Evolutionary conservation across 495 filamentous ascomycete genomes (phyloP).

Genomic region (Xylona heveae): DNA sequence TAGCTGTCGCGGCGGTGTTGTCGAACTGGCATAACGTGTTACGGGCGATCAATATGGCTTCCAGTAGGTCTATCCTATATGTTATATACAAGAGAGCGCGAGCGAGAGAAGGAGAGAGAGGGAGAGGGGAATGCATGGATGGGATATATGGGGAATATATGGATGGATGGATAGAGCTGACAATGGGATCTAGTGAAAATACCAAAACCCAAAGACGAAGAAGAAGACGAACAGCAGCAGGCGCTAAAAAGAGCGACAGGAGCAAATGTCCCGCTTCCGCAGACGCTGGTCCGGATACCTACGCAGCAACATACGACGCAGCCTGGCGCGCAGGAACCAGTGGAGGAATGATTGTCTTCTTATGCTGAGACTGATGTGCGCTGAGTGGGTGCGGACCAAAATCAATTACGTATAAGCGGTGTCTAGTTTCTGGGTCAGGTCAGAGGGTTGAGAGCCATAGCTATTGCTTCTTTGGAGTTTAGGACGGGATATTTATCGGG

Average conservation of each 20-base stretch:
- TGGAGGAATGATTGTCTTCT: slow-evolving; percentile 14
- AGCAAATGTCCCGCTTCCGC: slow-evolving; percentile 42
- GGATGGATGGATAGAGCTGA: slow-evolving; percentile 2
- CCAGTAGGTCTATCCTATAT: slow-evolving; percentile 39
- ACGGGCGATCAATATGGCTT: slow-evolving; percentile 84
- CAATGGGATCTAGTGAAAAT: slow-evolving; percentile 26
- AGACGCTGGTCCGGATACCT: slow-evolving; percentile 65
- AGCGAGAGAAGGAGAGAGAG: not conserved
- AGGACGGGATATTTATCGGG: too few species aligned
- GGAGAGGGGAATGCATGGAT: not conserved
- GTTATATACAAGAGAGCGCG: not conserved
- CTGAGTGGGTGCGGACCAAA: too few species aligned
- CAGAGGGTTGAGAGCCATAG: too few species aligned
- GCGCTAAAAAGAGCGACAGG: slow-evolving; percentile 16
- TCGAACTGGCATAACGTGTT: slow-evolving; percentile 95
- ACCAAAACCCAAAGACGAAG: slow-evolving; percentile 31
- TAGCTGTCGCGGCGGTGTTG: slow-evolving; percentile 79
- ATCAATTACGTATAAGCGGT: too few species aligned
- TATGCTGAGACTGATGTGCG: too few species aligned
- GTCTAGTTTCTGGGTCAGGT: too few species aligned
- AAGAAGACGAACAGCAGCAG: slow-evolving; percentile 19
- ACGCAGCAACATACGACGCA: slow-evolving; percentile 39
- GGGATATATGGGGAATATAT: slow-evolving; percentile 1
- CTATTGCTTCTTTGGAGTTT: too few species aligned
- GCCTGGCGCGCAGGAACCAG: slow-evolving; percentile 22